Percentiles rank a stretch among this genome's conserved stretches.
Evolutionary conservation across 495 filamentous ascomycete genomes (phyloP).

Genomic region (Pyrenopolyporus hunteri): DNA sequence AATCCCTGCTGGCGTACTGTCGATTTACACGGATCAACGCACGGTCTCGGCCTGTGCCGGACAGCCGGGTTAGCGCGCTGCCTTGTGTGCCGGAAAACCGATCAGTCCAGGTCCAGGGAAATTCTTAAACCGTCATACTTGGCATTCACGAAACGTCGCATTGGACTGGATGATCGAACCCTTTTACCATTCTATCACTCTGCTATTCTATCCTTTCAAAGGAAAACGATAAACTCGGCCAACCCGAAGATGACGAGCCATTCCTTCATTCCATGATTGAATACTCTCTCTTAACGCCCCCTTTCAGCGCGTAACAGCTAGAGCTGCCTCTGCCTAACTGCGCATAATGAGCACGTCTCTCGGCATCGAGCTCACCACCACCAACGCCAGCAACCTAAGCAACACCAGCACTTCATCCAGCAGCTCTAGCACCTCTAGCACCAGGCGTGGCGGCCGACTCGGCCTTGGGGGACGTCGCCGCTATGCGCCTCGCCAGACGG

Average conservation of each 20-base stretch:
- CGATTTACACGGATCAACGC: constrained; percentile 20
- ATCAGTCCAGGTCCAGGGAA: constrained; percentile 29
- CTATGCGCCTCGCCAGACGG: constrained; percentile 10
- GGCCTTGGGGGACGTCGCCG: background rate
- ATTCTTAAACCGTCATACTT: constrained; percentile 39
- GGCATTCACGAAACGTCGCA: constrained; percentile 33
- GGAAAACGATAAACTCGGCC: constrained; percentile 16
- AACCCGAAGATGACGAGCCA: constrained; percentile 33
- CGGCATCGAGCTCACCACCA: constrained; percentile 32
- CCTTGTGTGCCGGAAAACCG: constrained; percentile 39
- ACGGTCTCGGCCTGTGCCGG: constrained; percentile 41
- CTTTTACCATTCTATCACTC: constrained; percentile 10
- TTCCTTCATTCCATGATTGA: constrained; percentile 38
- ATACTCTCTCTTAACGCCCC: constrained; percentile 15
- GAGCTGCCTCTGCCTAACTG: constrained; percentile 7
- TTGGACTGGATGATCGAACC: constrained; percentile 21
- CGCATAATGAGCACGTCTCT: constrained; percentile 36
- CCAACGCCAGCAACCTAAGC: background rate
- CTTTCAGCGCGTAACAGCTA: background rate
- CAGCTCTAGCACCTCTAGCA: constrained; percentile 9
- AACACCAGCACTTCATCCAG: too few relatives aligned
- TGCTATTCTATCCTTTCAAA: constrained; percentile 22
- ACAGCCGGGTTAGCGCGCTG: constrained; percentile 38
- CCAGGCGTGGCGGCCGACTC: background rate
- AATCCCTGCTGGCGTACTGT: constrained; percentile 8